Conservation (phyloP, 345 rosid genomes). For the Citrus unshiu region DNA sequence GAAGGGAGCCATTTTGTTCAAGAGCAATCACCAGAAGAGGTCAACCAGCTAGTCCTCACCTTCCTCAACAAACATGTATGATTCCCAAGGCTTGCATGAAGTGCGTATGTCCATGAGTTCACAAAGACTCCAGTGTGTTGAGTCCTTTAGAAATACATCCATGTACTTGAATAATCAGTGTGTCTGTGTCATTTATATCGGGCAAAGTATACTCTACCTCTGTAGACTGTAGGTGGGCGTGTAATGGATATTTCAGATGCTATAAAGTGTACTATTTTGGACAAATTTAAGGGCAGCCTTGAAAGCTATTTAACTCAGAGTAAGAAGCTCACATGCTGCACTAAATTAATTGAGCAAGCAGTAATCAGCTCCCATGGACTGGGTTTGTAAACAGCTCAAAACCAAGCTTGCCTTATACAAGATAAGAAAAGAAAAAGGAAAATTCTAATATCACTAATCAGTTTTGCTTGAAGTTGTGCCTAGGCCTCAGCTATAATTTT, state of each 20-base stretch:
- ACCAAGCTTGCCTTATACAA: constrained; percentile 5
- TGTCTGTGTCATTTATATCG: background rate
- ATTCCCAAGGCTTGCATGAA: background rate
- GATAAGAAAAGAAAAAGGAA: background rate
- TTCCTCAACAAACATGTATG: constrained; percentile 36
- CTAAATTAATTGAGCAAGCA: too few relatives aligned
- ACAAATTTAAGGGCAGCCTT: background rate
- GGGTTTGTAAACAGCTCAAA: too few relatives aligned
- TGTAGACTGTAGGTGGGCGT: background rate
- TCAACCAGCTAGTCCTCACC: constrained; percentile 39
- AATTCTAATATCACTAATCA: too few relatives aligned
- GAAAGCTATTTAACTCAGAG: too few relatives aligned
- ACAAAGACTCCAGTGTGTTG: background rate
- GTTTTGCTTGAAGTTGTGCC: background rate
- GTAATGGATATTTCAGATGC: background rate
- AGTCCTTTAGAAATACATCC: background rate
- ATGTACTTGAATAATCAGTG: background rate
- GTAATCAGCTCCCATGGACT: too few relatives aligned
- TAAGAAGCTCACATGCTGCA: too few relatives aligned
- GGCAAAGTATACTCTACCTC: background rate
- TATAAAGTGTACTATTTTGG: background rate
- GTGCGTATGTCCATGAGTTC: background rate
- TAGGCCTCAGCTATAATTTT: background rate
- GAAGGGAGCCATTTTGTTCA: constrained; percentile 57
- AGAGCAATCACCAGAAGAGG: constrained; percentile 48